These are phyloP conservation scores for Penicillium sp. DNA, from an alignment of 2,329 filamentous ascomycete species.

Conservation along the genomic window DNA sequence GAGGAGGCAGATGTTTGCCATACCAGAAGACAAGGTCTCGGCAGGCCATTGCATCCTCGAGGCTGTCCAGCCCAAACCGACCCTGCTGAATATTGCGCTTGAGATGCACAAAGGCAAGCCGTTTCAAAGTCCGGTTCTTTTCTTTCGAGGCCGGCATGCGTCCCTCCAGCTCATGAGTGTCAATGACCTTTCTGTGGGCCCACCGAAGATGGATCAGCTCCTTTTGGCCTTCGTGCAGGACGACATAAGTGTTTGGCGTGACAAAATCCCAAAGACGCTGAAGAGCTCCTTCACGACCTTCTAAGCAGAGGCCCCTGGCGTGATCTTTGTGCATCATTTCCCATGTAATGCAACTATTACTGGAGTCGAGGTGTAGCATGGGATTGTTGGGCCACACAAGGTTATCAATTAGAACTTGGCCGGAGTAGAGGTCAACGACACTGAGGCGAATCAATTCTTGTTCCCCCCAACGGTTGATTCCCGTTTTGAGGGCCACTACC, in stretches of 20 bases:
- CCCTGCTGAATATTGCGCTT: slow-evolving; percentile 25
- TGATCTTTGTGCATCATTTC: slow-evolving; percentile 26
- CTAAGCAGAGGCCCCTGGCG: slow-evolving; percentile 17
- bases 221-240: slow-evolving; percentile 48
- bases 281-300: not conserved
- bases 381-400: slow-evolving; percentile 50
- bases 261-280: slow-evolving; percentile 47
- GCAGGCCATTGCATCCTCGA: slow-evolving; percentile 49
- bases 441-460: slow-evolving; percentile 55
- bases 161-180: slow-evolving; percentile 40
- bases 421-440: slow-evolving; percentile 53
- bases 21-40: slow-evolving; percentile 47
- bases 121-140: slow-evolving; percentile 17
- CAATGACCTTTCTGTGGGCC: slow-evolving; percentile 37
- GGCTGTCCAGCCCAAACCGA: slow-evolving; percentile 41
- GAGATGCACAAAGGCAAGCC: slow-evolving; percentile 17
- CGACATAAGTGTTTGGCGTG: slow-evolving; percentile 48
- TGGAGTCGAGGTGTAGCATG: slow-evolving; percentile 53
- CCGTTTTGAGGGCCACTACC: slow-evolving; percentile 59
- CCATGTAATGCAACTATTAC: slow-evolving; percentile 52
- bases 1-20: slow-evolving; percentile 11
- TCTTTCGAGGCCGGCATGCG: not conserved
- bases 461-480: slow-evolving; percentile 46
- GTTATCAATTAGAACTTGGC: slow-evolving; percentile 50
- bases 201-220: slow-evolving; percentile 43